Conservation (phyloP, 306 rosid genomes). For the Dicorynia guianensis region DNA sequence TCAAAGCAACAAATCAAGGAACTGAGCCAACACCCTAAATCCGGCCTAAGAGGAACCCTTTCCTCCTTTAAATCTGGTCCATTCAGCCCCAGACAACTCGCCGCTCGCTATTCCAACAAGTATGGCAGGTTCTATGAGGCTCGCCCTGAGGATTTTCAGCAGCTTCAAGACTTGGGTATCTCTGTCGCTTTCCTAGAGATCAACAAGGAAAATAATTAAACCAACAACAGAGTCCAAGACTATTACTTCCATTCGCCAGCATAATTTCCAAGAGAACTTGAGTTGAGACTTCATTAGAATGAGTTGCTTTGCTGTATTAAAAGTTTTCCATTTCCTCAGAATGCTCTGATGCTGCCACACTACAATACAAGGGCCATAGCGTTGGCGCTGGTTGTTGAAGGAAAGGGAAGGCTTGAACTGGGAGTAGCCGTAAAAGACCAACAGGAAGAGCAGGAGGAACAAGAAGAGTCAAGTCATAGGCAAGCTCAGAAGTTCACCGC, state of each 20-base stretch:
- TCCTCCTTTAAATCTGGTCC: constrained; percentile 28
- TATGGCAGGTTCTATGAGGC: constrained; percentile 44
- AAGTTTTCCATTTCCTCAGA: constrained; percentile 6
- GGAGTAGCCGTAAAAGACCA: not conserved
- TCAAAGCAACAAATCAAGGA: constrained; percentile 34
- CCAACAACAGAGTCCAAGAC: too few species aligned
- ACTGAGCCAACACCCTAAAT: constrained; percentile 20
- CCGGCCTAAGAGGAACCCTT: not conserved
- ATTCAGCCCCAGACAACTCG: constrained; percentile 35
- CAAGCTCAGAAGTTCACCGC: constrained; percentile 32
- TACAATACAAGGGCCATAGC: constrained; percentile 31
- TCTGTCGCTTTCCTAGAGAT: too few species aligned
- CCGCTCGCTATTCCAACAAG: constrained; percentile 35
- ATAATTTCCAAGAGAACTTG: too few species aligned
- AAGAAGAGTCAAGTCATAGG: not conserved
- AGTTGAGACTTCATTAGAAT: too few species aligned
- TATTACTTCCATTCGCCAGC: too few species aligned
- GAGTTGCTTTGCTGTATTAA: too few species aligned
- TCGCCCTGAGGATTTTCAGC: constrained; percentile 1
- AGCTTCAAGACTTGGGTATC: constrained; percentile 33
- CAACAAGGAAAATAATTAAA: too few species aligned
- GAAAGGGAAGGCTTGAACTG: constrained; percentile 33
- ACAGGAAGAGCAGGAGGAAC: not conserved
- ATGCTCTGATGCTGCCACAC: constrained; percentile 39
- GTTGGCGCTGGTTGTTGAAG: constrained; percentile 13